Evolutionary conservation across 2,329 filamentous ascomycete species (phyloP).

Genomic region (Knufia fluminis): DNA sequence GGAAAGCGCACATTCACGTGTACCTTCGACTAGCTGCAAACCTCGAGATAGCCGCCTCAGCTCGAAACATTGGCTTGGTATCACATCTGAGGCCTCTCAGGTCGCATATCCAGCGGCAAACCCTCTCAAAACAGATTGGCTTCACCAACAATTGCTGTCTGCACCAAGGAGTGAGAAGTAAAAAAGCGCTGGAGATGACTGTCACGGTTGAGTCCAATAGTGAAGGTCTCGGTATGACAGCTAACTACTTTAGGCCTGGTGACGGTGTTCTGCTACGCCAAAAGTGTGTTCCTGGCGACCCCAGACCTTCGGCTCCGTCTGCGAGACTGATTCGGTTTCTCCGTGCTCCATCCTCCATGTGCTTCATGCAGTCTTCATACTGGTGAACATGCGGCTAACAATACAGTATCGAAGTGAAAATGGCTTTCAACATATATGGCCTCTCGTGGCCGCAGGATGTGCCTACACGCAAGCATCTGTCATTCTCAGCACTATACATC

Average conservation of each 20-base stretch:
- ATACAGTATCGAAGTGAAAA: not conserved
- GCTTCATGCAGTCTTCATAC: not conserved
- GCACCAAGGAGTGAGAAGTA: not conserved
- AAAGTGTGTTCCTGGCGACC: not conserved
- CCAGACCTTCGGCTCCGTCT: not conserved
- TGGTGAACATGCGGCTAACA: not conserved
- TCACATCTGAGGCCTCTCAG: not conserved
- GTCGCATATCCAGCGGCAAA: not conserved
- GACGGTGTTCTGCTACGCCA: not conserved
- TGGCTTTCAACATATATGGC: not conserved
- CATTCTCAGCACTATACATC: not conserved
- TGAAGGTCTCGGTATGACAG: not conserved
- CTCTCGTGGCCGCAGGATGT: not conserved
- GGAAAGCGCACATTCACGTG: too few species aligned
- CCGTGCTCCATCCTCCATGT: not conserved
- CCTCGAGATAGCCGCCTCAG: not conserved
- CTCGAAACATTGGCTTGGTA: not conserved
- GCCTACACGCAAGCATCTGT: not conserved
- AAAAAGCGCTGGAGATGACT: not conserved
- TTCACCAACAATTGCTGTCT: not conserved
- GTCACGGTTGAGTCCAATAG: not conserved
- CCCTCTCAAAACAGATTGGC: not conserved
- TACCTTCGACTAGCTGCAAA: not conserved
- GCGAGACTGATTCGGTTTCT: not conserved
- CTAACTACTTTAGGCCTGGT: not conserved